These are phyloP conservation scores for Thecaphora thlaspeos DNA, from an alignment of 1,284 basidiomycete species.

Conservation along the genomic window DNA sequence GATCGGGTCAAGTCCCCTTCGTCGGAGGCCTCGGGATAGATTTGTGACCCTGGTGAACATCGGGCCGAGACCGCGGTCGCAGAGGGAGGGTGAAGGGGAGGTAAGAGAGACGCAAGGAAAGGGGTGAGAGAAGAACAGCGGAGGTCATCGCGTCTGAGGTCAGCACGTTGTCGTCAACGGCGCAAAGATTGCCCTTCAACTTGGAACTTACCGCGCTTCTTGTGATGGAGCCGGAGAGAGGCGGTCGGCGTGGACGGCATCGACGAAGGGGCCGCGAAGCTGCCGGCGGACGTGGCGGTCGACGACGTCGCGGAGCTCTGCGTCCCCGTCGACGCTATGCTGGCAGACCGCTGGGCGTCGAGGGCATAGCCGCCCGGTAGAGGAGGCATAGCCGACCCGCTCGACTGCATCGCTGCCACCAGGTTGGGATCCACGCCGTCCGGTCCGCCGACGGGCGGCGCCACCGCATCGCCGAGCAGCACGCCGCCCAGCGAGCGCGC, in stretches of 20 bases:
- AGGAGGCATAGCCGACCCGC: conserved; percentile 33
- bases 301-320: conserved; percentile 21
- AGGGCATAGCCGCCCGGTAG: conserved; percentile 25
- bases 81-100: conserved; percentile 8
- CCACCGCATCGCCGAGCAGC: conserved; percentile 32
- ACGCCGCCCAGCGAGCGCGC: conserved; percentile 49
- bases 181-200: too few relatives aligned
- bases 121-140: too few relatives aligned
- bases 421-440: conserved; percentile 55
- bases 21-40: conserved; percentile 9
- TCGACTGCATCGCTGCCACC: conserved; percentile 50
- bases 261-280: conserved; percentile 12
- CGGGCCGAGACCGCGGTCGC: conserved; percentile 4
- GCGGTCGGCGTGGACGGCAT: conserved; percentile 19
- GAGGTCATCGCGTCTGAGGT: too few relatives aligned
- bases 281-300: conserved; percentile 11
- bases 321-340: conserved; percentile 31
- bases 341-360: conserved; percentile 26
- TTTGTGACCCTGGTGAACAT: background rate
- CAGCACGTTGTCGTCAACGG: too few relatives aligned
- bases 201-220: background rate
- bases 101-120: too few relatives aligned
- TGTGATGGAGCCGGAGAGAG: background rate
- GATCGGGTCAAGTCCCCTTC: conserved; percentile 11
- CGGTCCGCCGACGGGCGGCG: conserved; percentile 52